These are phyloP conservation scores for Aureobasidium namibiae DNA, from an alignment of 2,329 filamentous ascomycete species.

Conservation along the genomic window DNA sequence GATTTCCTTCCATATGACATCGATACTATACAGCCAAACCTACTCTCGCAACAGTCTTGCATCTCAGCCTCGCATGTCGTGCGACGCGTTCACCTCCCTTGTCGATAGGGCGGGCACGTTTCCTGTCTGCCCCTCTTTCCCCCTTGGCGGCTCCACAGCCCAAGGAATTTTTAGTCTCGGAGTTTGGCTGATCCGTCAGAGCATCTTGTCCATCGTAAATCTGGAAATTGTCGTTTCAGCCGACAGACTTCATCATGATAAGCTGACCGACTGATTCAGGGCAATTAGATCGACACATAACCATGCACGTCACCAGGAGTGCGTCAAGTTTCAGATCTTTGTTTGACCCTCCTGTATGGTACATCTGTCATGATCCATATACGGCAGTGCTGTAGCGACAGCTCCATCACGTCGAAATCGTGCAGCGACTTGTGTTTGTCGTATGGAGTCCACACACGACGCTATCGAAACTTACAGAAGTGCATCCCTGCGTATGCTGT, in stretches of 20 bases:
- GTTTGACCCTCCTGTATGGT: neutral
- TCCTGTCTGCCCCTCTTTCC: neutral
- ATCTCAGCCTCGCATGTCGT: neutral
- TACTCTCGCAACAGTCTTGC: neutral
- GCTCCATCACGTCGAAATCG: too few species aligned
- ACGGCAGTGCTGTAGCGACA: neutral
- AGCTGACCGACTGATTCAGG: neutral
- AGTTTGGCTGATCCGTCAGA: neutral
- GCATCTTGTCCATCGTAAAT: neutral
- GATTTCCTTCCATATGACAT: conserved; percentile 6
- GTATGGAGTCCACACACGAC: neutral
- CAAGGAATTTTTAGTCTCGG: neutral
- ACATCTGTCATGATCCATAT: neutral
- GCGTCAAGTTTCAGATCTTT: neutral
- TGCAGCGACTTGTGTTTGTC: neutral
- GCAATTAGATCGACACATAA: neutral
- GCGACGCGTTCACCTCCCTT: neutral
- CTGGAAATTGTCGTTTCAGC: conserved; percentile 2
- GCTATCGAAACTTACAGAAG: neutral
- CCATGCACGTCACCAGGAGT: neutral
- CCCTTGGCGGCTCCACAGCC: conserved; percentile 5
- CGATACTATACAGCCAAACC: neutral
- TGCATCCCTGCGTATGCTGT: neutral
- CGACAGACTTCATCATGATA: neutral
- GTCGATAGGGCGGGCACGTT: neutral